A percentile compares a stretch with the other conserved stretches of the same genome.
Conservation (phyloP, 192 early-diverging fungal genomes). For the Rhizophagus clarus region DNA sequence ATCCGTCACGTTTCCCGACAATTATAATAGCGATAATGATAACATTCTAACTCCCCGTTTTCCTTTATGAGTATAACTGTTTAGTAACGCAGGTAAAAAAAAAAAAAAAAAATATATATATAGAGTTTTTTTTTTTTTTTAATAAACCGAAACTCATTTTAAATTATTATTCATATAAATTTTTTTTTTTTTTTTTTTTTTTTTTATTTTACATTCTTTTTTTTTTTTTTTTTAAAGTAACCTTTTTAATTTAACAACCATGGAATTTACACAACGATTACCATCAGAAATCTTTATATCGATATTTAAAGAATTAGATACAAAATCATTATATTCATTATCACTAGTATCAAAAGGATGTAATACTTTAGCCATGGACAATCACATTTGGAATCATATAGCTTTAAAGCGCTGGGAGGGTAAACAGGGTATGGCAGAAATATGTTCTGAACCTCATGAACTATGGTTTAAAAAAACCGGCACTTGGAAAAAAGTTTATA, state of each 20-base stretch:
- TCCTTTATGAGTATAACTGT: too few species aligned
- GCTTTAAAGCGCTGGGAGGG: background rate
- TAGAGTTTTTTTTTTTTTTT: too few species aligned
- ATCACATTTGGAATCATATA: background rate
- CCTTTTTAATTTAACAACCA: background rate
- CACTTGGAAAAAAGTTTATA: background rate
- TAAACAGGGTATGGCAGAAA: background rate
- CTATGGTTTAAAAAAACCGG: background rate
- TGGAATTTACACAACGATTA: background rate
- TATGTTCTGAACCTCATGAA: background rate
- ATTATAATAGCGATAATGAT: too few species aligned
- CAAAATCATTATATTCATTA: background rate
- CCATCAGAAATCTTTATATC: background rate
- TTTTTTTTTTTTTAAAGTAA: too few species aligned
- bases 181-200: too few species aligned
- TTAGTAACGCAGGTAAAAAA: too few species aligned
- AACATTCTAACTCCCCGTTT: too few species aligned
- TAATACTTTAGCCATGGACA: background rate
- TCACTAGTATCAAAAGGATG: background rate
- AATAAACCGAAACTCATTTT: too few species aligned
- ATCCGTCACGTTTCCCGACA: too few species aligned
- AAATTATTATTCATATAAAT: too few species aligned
- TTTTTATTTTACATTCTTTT: too few species aligned
- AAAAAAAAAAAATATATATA: too few species aligned
- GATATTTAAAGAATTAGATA: background rate